Conservation (phyloP, 768 basidiomycete genomes). For the Leucocoprinus birnbaumii region DNA sequence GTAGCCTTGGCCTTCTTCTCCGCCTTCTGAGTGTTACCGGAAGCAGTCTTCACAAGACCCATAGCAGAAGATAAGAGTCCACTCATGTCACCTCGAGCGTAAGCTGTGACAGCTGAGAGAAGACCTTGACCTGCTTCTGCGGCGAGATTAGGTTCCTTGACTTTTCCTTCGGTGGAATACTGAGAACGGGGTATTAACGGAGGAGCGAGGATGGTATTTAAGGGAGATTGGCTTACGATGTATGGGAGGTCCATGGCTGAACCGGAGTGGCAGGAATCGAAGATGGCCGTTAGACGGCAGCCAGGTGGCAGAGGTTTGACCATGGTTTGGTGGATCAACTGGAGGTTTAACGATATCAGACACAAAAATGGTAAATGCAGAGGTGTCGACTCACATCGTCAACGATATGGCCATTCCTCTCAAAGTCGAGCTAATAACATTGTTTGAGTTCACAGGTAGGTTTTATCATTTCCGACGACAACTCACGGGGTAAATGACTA, state of each 20-base stretch:
- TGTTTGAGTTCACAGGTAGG: not conserved
- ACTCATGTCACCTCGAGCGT: slow-evolving; percentile 75
- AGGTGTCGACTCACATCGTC: slow-evolving; percentile 70
- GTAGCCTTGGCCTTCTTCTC: slow-evolving; percentile 56
- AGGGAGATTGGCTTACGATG: slow-evolving; percentile 37
- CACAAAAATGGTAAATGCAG: not conserved
- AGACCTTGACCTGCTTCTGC: slow-evolving; percentile 87
- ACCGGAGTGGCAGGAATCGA: slow-evolving; percentile 88
- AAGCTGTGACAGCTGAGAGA: slow-evolving; percentile 73
- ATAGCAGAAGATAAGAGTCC: slow-evolving; percentile 75
- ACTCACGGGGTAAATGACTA: slow-evolving; percentile 88
- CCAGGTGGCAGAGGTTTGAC: slow-evolving; percentile 79
- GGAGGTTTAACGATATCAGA: not conserved
- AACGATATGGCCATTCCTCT: slow-evolving; percentile 71
- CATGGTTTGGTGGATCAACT: slow-evolving; percentile 79
- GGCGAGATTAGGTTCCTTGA: slow-evolving; percentile 91
- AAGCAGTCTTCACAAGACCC: slow-evolving; percentile 71
- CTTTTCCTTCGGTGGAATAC: slow-evolving; percentile 94
- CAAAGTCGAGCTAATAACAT: slow-evolving; percentile 37
- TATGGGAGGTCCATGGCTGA: slow-evolving; percentile 80
- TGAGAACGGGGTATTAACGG: slow-evolving; percentile 23
- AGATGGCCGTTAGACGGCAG: slow-evolving; percentile 84
- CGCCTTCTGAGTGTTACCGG: slow-evolving; percentile 63
- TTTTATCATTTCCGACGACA: slow-evolving; percentile 18
- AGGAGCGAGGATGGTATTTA: not conserved